Base-by-base conservation (phyloP, 2,329 filamentous ascomycete genomes). In the Aureobasidium sp. region DNA sequence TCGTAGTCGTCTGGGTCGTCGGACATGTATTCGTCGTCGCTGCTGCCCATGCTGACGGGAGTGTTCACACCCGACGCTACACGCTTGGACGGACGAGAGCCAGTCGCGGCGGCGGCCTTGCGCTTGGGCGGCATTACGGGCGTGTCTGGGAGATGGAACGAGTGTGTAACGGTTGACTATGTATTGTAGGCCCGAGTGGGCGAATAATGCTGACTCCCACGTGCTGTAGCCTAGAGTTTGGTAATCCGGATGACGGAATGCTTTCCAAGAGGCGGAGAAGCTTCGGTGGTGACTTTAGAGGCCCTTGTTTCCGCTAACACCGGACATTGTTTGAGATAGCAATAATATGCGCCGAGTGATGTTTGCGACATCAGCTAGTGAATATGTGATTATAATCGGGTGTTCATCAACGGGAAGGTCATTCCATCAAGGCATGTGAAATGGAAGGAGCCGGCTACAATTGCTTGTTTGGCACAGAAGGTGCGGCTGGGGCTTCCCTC, bases 21-120 rank as follows among this genome's bases (percentile, higher is more conserved):
- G 34, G 62, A 70, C 37, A 66, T 68, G 27, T 80, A 86, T 66
- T 85, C 83, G 69, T 84, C 82, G 66, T 80, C 79, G 72, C 82
- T 84, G 62, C 81, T 77, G 62, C 73, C 77, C 51, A 64, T 71
- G 74, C 70, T 76, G 68, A 72, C 73, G 68, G 72, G 77, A 70
- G 79, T 74, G 58, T 68, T 69, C 50, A 71, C 68, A 65, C 75
- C 75, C 66, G 75, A 76, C 46, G 73, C 74, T 34, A 71, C 67
- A 61, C 75, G 67, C 66, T 75, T 76, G 15, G 70, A 62, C n/a
- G 72, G 64, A n/a, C 71, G 67, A 42, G 61, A 64, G 15, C 65
- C 66, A 63, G 73, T 75, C 68, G 75, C 73, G 17, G 44, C 44
- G 44, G 61, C 70, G 64, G 71, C 73, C 67, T 75, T 75, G 41